phyloP scores from a whole-genome alignment of 169 alveolate species.

The Plasmodium blacklocki region DNA sequence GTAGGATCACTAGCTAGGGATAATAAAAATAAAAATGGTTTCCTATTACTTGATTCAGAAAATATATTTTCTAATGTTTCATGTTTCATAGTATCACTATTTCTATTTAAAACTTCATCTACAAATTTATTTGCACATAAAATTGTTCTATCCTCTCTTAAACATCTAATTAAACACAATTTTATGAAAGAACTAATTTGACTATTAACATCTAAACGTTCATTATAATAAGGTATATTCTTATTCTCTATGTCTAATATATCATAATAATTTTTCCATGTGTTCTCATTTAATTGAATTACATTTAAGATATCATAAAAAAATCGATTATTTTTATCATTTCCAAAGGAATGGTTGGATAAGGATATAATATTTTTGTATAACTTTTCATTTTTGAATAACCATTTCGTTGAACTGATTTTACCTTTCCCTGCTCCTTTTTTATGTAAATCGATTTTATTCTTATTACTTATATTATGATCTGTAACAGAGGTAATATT shows the following conservation, averaged over 20 bases:
- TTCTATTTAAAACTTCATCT: constrained; percentile 89
- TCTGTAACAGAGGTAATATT: background rate
- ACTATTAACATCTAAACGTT: constrained; percentile 89
- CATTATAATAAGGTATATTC: constrained; percentile 94
- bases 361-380: constrained; percentile 95
- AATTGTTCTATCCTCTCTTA: constrained; percentile 95
- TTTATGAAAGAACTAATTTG: constrained; percentile 93
- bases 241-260: constrained; percentile 94
- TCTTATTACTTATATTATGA: constrained; percentile 19
- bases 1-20: constrained; percentile 97
- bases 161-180: constrained; percentile 92
- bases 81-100: constrained; percentile 93
- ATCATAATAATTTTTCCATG: constrained; percentile 93
- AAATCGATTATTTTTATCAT: constrained; percentile 92
- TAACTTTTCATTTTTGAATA: constrained; percentile 88
- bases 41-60: constrained; percentile 88
- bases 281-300: constrained; percentile 89
- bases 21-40: constrained; percentile 93
- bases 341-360: constrained; percentile 93
- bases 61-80: constrained; percentile 92
- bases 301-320: constrained; percentile 92
- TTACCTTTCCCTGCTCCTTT: constrained; percentile 91
- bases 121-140: constrained; percentile 92
- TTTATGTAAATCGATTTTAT: constrained; percentile 83
- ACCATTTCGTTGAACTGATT: constrained; percentile 90